Evolutionary conservation across 78 protist species (phyloP), one percentile per base, ranked within the genome.

Genomic region (Speleostelium caveatum): DNA sequence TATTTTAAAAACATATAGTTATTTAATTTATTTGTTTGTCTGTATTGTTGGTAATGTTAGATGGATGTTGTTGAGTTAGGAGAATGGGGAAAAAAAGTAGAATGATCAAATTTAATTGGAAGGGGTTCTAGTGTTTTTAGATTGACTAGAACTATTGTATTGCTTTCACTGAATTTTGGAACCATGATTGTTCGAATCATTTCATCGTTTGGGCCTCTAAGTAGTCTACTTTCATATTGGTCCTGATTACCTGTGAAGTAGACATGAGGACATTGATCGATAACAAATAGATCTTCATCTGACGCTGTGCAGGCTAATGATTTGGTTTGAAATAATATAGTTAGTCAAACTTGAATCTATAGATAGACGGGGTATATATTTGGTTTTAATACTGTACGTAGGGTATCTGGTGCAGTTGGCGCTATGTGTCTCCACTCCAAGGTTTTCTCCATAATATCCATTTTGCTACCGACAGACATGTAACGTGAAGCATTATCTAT

Each of bases 331-430:
- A 49, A 49, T 49, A 49, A 49, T 16, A n/a, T n/a, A n/a, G n/a
- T n/a, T n/a, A n/a, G n/a, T n/a, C n/a, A n/a, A n/a, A n/a, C n/a
- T n/a, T n/a, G n/a, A n/a, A n/a, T n/a, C n/a, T n/a, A n/a, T n/a
- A n/a, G n/a, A n/a, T n/a, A n/a, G n/a, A n/a, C n/a, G n/a, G 8
- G 55, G 12, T 49, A 49, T 49, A 49, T 49, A n/a, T n/a, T n/a
- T n/a, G n/a, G n/a, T n/a, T n/a, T n/a, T n/a, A n/a, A n/a, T n/a
- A n/a, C n/a, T n/a, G n/a, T 16, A 49, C 55, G 26, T 16, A 72
- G 17, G 26, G 91, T 76, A 28, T 88, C 94, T 2, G 94, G 94
- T 6, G 94, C 86, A 14, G 94, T 88, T 10, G 94, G 94, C 16
- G 94, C 86, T 22, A 88, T 49, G 35, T 88, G 94, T 75, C 87